These are phyloP conservation scores for Ottelia alismoides DNA, from an alignment of 106 monocot species.

Conservation along the genomic window DNA sequence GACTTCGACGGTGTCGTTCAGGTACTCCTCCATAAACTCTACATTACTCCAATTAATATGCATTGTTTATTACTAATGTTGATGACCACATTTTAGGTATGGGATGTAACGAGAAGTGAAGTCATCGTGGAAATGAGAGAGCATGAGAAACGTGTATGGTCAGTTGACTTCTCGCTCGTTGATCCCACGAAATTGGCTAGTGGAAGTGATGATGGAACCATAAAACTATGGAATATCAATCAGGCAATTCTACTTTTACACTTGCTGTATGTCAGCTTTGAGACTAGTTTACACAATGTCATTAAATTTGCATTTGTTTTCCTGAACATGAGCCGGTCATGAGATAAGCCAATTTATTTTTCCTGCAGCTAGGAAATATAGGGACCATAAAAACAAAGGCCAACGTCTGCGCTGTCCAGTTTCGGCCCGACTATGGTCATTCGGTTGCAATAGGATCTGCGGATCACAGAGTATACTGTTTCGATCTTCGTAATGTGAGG, in stretches of 20 bases:
- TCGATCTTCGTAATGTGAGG: constrained; percentile 63
- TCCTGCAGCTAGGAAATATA: constrained; percentile 61
- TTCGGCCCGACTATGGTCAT: constrained; percentile 64
- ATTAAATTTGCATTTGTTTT: neutral
- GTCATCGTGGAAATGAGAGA: constrained; percentile 72
- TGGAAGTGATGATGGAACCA: constrained; percentile 86
- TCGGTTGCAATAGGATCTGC: constrained; percentile 77
- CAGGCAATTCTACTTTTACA: constrained; percentile 93
- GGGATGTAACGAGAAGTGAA: constrained; percentile 76
- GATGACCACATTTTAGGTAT: constrained; percentile 37
- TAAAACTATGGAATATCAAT: constrained; percentile 99
- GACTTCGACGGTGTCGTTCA: constrained; percentile 97
- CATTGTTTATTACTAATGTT: neutral
- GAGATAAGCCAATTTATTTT: neutral
- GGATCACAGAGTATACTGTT: constrained; percentile 84
- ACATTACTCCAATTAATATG: neutral
- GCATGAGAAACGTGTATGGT: constrained; percentile 90
- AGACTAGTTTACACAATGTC: no score
- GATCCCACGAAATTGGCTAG: constrained; percentile 95
- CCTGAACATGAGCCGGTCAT: neutral
- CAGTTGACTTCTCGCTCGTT: constrained; percentile 64
- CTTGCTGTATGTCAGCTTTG: constrained; percentile 84
- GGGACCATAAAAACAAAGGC: constrained; percentile 87
- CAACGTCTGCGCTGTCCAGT: constrained; percentile 92
- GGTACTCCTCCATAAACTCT: constrained; percentile 18